Base-by-base conservation (phyloP, 2,329 filamentous ascomycete genomes). In the Calonectria hawksworthii region DNA sequence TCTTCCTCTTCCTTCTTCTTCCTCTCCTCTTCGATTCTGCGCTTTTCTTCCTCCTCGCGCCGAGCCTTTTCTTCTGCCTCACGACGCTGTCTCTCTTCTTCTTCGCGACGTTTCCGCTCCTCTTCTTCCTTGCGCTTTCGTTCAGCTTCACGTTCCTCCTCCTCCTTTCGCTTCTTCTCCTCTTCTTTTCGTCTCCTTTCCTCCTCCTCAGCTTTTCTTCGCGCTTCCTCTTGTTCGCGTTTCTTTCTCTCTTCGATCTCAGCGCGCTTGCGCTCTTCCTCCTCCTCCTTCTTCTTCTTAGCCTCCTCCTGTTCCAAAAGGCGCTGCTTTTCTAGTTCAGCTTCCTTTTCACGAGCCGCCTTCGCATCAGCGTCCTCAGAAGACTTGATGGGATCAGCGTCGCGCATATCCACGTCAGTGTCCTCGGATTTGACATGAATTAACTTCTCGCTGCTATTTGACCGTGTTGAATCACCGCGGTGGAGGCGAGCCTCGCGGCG, bases 371-470 rank as follows among this genome's bases (percentile, higher is more conserved):
- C 71, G n/a, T 78, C 78, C 8, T 84, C 82, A 3, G 71, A 74
- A 23, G 80, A 80, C 50, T 81, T 82, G 6, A 81, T 79, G 16
- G 79, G 79, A 54, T 84, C 84, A 2, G 86, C 87, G 75, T 92
- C 90, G 2, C 84, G 85, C 90, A 92, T 92, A 26, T 90, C 89
- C 11, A 90, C 81, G 70, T 92, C 91, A 2, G 85, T 81, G 70
- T 92, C 90, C 74, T 92, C 90, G 0, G 89, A 89, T 77, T 91
- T 91, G 51, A 92, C 89, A 63, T 88, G 88, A n/a, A 91, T 90
- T 21, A 84, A 82, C 78, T 88, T 89, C 51, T 91, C 90, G 5
- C 84, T 83, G 2, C 84, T 81, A 13, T 79, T 81, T 2, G 84
- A 83, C 75, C 88, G 89, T 21, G 83, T 81, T 3, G 83, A 83